phyloP scores from a whole-genome alignment of 495 filamentous ascomycete species.

The Aspergillus heteromorphus region DNA sequence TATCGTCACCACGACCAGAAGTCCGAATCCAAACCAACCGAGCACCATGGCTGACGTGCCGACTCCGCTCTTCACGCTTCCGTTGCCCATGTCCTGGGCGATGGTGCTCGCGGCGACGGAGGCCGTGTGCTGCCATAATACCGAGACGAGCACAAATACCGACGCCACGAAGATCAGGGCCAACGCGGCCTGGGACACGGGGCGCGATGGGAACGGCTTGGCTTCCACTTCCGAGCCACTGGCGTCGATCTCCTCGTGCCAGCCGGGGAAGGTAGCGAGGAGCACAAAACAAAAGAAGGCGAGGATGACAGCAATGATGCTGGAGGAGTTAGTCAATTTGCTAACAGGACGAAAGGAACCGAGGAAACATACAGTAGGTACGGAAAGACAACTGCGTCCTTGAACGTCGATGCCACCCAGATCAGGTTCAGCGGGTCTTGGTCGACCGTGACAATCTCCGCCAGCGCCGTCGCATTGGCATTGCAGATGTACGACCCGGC shows the following conservation, averaged over 20 bases:
- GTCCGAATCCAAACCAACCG: constrained; percentile 91
- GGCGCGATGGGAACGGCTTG: constrained; percentile 64
- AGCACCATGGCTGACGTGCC: constrained; percentile 91
- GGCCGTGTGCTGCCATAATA: constrained; percentile 79
- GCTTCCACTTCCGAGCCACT: constrained; percentile 53
- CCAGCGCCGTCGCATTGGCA: constrained; percentile 61
- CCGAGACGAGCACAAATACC: constrained; percentile 66
- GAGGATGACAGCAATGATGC: constrained; percentile 65
- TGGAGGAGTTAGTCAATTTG: constrained; percentile 21
- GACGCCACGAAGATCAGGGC: constrained; percentile 63
- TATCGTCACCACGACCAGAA: constrained; percentile 90
- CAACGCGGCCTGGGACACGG: constrained; percentile 60
- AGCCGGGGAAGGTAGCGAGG: constrained; percentile 66
- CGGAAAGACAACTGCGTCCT: constrained; percentile 65
- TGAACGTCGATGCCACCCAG: constrained; percentile 69
- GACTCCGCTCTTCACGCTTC: constrained; percentile 80
- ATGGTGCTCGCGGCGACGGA: constrained; percentile 90
- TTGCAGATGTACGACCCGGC: constrained; percentile 60
- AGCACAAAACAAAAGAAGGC: constrained; percentile 66
- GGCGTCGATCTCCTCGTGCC: constrained; percentile 59
- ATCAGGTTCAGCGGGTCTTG: constrained; percentile 68
- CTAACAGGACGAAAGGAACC: neutral
- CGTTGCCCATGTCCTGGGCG: constrained; percentile 92
- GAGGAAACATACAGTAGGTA: constrained; percentile 55
- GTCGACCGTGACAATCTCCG: constrained; percentile 56